These are phyloP conservation scores for Aspergillus sp. DNA, from an alignment of 2,329 filamentous ascomycete genomes.

Conservation along the genomic window DNA sequence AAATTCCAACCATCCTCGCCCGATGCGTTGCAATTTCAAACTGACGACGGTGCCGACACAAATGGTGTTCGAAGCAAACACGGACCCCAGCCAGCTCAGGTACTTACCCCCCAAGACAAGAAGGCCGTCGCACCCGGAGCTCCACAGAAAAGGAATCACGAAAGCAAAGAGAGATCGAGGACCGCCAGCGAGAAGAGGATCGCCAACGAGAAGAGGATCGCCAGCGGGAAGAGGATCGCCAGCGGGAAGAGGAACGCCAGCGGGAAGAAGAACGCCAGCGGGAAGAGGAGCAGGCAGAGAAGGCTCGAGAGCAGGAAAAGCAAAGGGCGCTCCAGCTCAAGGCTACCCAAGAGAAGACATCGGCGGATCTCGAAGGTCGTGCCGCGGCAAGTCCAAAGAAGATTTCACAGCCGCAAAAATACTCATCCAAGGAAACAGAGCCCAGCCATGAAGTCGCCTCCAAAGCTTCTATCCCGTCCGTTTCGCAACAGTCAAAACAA, in stretches of 20 bases:
- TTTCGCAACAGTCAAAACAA: conserved; percentile 23
- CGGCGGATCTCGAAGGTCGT: conserved; percentile 19
- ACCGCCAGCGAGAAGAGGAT: conserved; percentile 33
- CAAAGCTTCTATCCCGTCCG: conserved; percentile 18
- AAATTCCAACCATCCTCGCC: conserved; percentile 52
- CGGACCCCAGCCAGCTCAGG: conserved; percentile 15
- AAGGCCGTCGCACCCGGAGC: conserved; percentile 50
- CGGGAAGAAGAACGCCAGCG: conserved; percentile 2
- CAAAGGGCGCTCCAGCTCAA: conserved; percentile 27
- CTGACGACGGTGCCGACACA: conserved; percentile 21
- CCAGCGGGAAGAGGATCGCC: conserved; percentile 1
- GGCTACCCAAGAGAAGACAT: conserved; percentile 26
- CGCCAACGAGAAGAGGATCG: conserved; percentile 20
- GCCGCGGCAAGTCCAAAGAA: conserved; percentile 20
- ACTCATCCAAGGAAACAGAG: conserved; percentile 28
- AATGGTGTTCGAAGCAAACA: conserved; percentile 14
- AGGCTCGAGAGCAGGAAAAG: conserved; percentile 29
- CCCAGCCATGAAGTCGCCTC: conserved; percentile 18
- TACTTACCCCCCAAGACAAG: conserved; percentile 28
- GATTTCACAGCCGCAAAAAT: conserved; percentile 20
- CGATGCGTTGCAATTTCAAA: conserved; percentile 25
- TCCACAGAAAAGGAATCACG: conserved; percentile 51
- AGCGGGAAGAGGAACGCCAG: no score
- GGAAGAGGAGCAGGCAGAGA: conserved; percentile 17
- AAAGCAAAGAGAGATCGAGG: conserved; percentile 27